phyloP scores from a whole-genome alignment of 305 asterid genomes.

The Fraxinus nigra region DNA sequence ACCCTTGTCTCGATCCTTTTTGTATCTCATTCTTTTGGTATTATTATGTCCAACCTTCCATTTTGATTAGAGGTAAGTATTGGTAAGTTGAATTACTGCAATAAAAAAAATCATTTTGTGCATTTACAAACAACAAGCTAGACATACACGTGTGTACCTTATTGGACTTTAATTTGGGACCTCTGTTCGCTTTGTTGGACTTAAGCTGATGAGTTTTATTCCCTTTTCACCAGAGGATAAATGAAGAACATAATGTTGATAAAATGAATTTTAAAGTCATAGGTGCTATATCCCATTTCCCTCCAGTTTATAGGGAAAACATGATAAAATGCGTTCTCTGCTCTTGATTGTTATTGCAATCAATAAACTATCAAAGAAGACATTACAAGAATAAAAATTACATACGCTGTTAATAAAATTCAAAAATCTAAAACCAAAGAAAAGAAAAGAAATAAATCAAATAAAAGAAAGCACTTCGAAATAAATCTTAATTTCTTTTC shows the following conservation, averaged over 20 bases:
- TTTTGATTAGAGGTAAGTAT: not conserved
- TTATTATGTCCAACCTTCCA: not conserved
- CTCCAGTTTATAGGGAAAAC: not conserved
- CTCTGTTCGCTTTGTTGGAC: not conserved
- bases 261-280: not conserved
- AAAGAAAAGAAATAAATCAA: not conserved
- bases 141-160: not conserved
- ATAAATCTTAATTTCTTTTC: not conserved
- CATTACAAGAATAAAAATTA: not conserved
- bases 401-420: not conserved
- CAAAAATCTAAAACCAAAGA: not conserved
- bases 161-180: not conserved
- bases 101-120: not conserved
- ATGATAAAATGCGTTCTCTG: not conserved
- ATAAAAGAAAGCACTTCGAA: not conserved
- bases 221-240: not conserved
- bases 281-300: not conserved
- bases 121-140: not conserved
- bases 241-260: not conserved
- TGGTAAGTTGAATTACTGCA: not conserved
- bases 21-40: not conserved
- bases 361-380: not conserved
- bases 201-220: not conserved
- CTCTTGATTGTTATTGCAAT: not conserved
- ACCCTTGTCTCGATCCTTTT: not conserved